phyloP scores from a whole-genome alignment of 768 basidiomycete species.

The Psilocybe subaeruginosa region DNA sequence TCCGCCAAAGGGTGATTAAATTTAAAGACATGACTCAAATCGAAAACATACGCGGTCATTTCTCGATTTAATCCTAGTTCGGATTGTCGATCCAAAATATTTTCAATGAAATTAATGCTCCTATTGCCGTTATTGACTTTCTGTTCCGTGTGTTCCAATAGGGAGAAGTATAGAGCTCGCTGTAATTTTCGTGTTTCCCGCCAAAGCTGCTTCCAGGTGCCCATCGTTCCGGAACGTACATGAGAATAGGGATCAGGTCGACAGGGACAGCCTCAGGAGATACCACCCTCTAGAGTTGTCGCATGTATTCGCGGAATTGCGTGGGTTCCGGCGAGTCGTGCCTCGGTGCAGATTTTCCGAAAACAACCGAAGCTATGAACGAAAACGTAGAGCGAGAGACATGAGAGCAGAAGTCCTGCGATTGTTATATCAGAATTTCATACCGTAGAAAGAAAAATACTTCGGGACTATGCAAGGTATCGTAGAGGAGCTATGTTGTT shows the following conservation, averaged over 20 bases:
- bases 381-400: not conserved
- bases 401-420: not conserved
- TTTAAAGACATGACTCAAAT: not conserved
- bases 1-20: not conserved
- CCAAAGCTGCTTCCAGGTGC: not conserved
- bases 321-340: not conserved
- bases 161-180: not conserved
- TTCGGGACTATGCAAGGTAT: not conserved
- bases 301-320: not conserved
- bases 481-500: not conserved
- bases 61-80: not conserved
- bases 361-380: not conserved
- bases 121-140: not conserved
- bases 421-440: not conserved
- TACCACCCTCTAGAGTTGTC: not conserved
- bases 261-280: not conserved
- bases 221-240: not conserved
- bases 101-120: not conserved
- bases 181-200: not conserved
- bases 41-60: not conserved
- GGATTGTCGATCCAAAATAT: not conserved
- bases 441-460: not conserved
- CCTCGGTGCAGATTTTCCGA: not conserved
- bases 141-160: not conserved
- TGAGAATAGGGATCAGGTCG: not conserved